Percentiles rank a stretch among this genome's conserved stretches.
phyloP scores from a whole-genome alignment of 805 yeast genomes.

The Barnettozyma pratensis region DNA sequence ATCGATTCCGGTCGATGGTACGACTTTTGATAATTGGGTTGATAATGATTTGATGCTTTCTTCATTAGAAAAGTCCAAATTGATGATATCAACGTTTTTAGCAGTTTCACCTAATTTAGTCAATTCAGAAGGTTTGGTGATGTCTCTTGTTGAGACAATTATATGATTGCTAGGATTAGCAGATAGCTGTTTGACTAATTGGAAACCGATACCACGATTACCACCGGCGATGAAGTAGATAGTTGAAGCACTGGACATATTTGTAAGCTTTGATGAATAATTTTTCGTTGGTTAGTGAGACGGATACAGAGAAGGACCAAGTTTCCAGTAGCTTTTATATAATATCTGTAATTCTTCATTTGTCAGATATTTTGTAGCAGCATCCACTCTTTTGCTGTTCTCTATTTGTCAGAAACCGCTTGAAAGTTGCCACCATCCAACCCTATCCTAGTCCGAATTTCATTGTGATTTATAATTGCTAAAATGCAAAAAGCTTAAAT shows the following conservation, averaged over 20 bases:
- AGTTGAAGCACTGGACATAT: background rate
- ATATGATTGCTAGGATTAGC: background rate
- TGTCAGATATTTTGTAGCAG: too few species aligned
- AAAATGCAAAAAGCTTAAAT: too few species aligned
- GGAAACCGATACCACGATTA: conserved; percentile 7
- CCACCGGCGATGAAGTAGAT: conserved; percentile 3
- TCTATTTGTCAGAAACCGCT: too few species aligned
- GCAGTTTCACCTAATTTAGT: background rate
- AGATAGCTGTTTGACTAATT: conserved; percentile 1
- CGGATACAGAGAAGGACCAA: too few species aligned
- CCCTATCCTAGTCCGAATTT: too few species aligned
- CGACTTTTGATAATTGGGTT: conserved; percentile 1
- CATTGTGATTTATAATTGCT: too few species aligned
- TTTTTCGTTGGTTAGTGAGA: too few species aligned
- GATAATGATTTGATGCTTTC: conserved; percentile 6
- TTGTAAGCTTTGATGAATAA: background rate
- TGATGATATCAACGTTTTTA: conserved; percentile 6
- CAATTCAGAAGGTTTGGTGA: conserved; percentile 1
- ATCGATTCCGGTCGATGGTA: conserved; percentile 9
- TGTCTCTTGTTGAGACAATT: conserved; percentile 1
- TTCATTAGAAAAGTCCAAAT: conserved; percentile 7
- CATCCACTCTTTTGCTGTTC: too few species aligned
- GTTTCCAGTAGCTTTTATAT: too few species aligned
- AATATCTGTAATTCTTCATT: too few species aligned
- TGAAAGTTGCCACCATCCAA: too few species aligned